Conservation (phyloP, 2,329 filamentous ascomycete genomes). For the Neopestalotiopsis rosae region DNA sequence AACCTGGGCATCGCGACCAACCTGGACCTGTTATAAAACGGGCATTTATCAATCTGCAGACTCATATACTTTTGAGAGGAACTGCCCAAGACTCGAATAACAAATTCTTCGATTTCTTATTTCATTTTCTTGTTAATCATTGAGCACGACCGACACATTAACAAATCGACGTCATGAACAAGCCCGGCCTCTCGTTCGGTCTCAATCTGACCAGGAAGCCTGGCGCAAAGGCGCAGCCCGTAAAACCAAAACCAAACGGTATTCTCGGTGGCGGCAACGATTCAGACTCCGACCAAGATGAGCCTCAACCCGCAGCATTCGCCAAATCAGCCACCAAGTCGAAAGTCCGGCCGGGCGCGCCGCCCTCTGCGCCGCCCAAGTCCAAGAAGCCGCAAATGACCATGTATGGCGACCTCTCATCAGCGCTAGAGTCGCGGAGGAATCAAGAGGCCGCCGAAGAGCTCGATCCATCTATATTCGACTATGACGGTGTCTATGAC, state of each 20-base stretch:
- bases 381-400: slow-evolving; percentile 47
- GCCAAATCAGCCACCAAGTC: slow-evolving; percentile 26
- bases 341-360: slow-evolving; percentile 56
- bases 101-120: neutral
- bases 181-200: slow-evolving; percentile 53
- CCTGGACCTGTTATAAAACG: too few relatives aligned
- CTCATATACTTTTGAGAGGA: too few relatives aligned
- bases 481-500: slow-evolving; percentile 85
- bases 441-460: slow-evolving; percentile 69
- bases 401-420: slow-evolving; percentile 70
- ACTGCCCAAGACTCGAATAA: too few relatives aligned
- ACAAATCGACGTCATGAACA: slow-evolving; percentile 31
- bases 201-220: slow-evolving; percentile 67
- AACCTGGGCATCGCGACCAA: neutral
- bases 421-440: slow-evolving; percentile 65
- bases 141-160: neutral
- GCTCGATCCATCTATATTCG: slow-evolving; percentile 78
- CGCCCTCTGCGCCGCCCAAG: slow-evolving; percentile 48
- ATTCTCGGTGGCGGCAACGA: slow-evolving; percentile 62
- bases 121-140: neutral
- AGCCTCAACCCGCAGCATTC: neutral
- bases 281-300: slow-evolving; percentile 13
- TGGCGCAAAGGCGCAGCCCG: slow-evolving; percentile 50
- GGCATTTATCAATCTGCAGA: too few relatives aligned
- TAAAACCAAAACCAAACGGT: slow-evolving; percentile 49